A percentile compares a stretch with the other conserved stretches of the same genome.
Evolutionary conservation across 1,284 basidiomycete species (phyloP).

Genomic region (Puccinia horiana): DNA sequence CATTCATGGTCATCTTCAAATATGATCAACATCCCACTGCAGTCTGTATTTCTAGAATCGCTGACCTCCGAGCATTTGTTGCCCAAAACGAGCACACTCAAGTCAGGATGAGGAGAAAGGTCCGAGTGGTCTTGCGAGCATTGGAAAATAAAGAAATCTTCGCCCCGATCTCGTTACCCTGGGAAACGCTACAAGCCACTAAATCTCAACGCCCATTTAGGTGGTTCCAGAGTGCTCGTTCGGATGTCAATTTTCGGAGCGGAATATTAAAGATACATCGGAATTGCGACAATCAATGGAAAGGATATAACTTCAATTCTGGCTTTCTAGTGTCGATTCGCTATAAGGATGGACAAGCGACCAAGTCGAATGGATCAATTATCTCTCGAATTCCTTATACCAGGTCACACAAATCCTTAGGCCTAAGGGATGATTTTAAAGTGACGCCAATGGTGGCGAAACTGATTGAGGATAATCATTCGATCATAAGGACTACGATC

Average conservation of each 20-base stretch:
- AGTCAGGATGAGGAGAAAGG: constrained; percentile 65
- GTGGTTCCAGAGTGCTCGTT: constrained; percentile 57
- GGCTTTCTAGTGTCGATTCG: constrained; percentile 70
- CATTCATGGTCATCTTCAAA: constrained; percentile 70
- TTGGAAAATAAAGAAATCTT: constrained; percentile 68
- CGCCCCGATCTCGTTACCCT: constrained; percentile 69
- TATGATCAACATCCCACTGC: constrained; percentile 68
- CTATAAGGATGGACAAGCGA: constrained; percentile 62
- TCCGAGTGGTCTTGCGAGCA: constrained; percentile 70
- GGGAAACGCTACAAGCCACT: constrained; percentile 60
- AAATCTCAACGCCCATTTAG: constrained; percentile 47
- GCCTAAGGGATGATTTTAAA: constrained; percentile 70
- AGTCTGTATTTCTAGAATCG: constrained; percentile 63
- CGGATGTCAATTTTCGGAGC: constrained; percentile 62
- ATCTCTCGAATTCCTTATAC: constrained; percentile 60
- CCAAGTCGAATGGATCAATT: constrained; percentile 53
- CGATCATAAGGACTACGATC: constrained; percentile 63
- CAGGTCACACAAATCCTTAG: constrained; percentile 66
- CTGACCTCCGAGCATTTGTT: constrained; percentile 68
- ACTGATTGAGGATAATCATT: constrained; percentile 69
- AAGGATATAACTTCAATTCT: constrained; percentile 66
- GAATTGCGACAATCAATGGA: constrained; percentile 66
- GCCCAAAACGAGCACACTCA: constrained; percentile 67
- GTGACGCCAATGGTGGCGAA: constrained; percentile 68
- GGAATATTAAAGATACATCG: constrained; percentile 67